phyloP scores from a whole-genome alignment of 1,139 yeast species.

The Saccharomyces hybrid region DNA sequence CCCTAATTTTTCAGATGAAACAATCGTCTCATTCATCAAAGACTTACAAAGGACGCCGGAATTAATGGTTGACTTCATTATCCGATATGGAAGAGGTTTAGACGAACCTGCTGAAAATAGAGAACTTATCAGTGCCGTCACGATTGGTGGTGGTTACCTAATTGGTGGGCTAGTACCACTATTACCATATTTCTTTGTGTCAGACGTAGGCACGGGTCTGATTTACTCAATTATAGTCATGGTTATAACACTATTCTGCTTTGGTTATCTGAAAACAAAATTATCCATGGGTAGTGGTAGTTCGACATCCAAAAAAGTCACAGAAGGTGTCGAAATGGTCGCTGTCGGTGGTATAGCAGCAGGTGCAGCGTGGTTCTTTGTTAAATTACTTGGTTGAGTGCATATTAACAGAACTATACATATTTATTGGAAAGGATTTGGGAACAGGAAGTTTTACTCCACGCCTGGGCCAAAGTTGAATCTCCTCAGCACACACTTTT shows the following conservation, averaged over 20 bases:
- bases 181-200: constrained; percentile 69
- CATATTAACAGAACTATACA: not conserved
- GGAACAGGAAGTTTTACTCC: not conserved
- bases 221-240: constrained; percentile 69
- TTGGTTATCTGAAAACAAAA: constrained; percentile 79
- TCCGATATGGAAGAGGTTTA: constrained; percentile 67
- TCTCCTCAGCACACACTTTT: not conserved
- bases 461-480: not conserved
- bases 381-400: constrained; percentile 51
- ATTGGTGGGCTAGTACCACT: constrained; percentile 74
- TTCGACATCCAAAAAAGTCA: constrained; percentile 50
- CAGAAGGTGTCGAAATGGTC: constrained; percentile 87
- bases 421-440: not conserved
- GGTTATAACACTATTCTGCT: constrained; percentile 76
- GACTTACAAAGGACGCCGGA: constrained; percentile 67
- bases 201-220: constrained; percentile 68
- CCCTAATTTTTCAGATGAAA: constrained; percentile 50
- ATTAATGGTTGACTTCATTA: constrained; percentile 63
- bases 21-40: constrained; percentile 55
- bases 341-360: constrained; percentile 93
- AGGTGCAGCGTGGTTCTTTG: constrained; percentile 92
- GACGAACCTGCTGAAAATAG: constrained; percentile 82
- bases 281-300: constrained; percentile 79
- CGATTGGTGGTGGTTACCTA: constrained; percentile 70
- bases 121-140: constrained; percentile 63